phyloP scores from a whole-genome alignment of 805 yeast genomes.

The Wickerhamiella siamensis region DNA sequence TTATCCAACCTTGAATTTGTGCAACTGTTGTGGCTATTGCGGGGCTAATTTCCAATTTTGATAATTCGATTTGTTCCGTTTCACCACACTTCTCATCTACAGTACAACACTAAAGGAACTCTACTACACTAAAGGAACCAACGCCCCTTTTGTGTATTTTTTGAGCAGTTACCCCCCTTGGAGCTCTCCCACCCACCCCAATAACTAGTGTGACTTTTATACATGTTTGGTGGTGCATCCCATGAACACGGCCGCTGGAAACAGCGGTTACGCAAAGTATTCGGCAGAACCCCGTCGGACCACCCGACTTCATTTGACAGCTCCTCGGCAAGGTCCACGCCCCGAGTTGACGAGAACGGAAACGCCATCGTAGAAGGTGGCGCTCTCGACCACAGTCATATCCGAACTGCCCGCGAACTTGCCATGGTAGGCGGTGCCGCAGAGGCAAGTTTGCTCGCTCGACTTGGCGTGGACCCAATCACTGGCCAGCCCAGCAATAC shows the following conservation, averaged over 20 bases:
- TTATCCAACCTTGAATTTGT: too few species aligned
- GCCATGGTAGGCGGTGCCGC: not conserved
- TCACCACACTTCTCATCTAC: too few species aligned
- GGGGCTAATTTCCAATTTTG: too few species aligned
- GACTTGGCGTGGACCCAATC: not conserved
- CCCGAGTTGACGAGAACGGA: not conserved
- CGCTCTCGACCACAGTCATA: not conserved
- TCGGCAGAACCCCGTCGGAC: not conserved
- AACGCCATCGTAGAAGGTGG: not conserved
- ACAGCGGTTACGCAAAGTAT: not conserved
- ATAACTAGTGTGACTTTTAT: too few species aligned
- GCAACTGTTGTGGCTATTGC: too few species aligned
- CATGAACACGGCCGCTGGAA: not conserved
- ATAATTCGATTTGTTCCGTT: too few species aligned
- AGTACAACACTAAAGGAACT: too few species aligned
- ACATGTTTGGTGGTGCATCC: not conserved
- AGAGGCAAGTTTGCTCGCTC: not conserved
- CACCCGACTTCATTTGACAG: conserved; percentile 1
- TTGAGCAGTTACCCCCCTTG: too few species aligned
- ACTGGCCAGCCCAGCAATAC: not conserved
- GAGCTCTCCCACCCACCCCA: too few species aligned
- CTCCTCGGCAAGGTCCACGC: not conserved
- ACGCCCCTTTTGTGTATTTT: not conserved
- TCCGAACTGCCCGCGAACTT: not conserved
- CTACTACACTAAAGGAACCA: too few species aligned